Evolutionary conservation across 2,329 filamentous ascomycete species (phyloP).

Genomic region (Ophiosphaerella herpotricha): DNA sequence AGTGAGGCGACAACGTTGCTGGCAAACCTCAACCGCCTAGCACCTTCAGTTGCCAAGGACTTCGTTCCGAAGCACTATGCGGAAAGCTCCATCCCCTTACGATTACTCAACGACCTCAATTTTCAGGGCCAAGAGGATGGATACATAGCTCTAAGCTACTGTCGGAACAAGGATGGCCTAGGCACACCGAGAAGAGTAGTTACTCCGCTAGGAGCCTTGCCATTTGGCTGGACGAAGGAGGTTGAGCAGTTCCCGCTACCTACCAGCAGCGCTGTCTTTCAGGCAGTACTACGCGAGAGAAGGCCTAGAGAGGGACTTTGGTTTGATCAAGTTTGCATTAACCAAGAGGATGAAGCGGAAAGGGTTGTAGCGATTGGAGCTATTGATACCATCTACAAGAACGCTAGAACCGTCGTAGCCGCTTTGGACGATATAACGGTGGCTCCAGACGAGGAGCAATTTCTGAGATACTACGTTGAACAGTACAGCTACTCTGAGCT

Average conservation of each 20-base stretch:
- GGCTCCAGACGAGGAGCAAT: constrained; percentile 39
- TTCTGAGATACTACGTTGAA: constrained; percentile 46
- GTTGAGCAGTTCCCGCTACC: constrained; percentile 47
- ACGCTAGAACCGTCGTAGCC: constrained; percentile 48
- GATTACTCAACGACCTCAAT: constrained; percentile 45
- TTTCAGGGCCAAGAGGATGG: constrained; percentile 40
- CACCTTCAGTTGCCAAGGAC: constrained; percentile 37
- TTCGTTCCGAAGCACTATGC: constrained; percentile 31
- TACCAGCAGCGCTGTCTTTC: constrained; percentile 45
- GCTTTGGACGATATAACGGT: constrained; percentile 50
- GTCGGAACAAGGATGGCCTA: constrained; percentile 41
- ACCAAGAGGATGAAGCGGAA: constrained; percentile 48
- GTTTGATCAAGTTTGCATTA: constrained; percentile 54
- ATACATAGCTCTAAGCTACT: constrained; percentile 52
- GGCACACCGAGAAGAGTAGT: constrained; percentile 29
- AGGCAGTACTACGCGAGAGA: constrained; percentile 48
- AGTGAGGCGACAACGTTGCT: constrained; percentile 32
- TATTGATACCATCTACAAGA: constrained; percentile 51
- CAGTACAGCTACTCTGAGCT: constrained; percentile 39
- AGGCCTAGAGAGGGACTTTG: constrained; percentile 48
- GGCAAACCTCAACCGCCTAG: constrained; percentile 29
- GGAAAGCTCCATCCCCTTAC: constrained; percentile 36
- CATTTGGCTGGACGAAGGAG: constrained; percentile 42
- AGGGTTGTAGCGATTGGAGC: constrained; percentile 47
- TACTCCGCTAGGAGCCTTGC: constrained; percentile 33